Evolutionary conservation across 306 rosid species (phyloP).

Genomic region (Morella rubra): DNA sequence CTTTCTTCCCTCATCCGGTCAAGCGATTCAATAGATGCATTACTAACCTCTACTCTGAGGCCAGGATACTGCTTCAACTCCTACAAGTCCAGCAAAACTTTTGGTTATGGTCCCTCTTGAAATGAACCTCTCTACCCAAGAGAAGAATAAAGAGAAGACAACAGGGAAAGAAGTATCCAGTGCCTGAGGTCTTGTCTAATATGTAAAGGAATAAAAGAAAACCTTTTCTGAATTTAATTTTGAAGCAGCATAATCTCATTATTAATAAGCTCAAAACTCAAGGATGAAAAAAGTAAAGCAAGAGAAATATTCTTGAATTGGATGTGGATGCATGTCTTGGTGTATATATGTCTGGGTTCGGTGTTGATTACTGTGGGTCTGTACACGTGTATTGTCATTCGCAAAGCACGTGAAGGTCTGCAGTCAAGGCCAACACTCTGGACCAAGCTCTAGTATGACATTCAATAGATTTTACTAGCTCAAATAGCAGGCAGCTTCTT

Average conservation of each 20-base stretch:
- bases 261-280: not conserved
- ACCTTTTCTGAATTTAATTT: not conserved
- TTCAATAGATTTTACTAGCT: slow-evolving; percentile 1
- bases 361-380: not conserved
- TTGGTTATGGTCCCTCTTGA: slow-evolving; percentile 3
- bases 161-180: not conserved
- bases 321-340: not conserved
- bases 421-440: not conserved
- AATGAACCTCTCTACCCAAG: not conserved
- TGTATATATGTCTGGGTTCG: not conserved
- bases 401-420: not conserved
- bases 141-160: not conserved
- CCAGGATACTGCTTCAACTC: slow-evolving; percentile 91
- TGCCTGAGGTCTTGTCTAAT: not conserved
- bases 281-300: not conserved
- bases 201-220: not conserved
- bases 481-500: not conserved
- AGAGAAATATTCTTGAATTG: not conserved
- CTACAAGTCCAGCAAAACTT: slow-evolving; percentile 39
- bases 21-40: slow-evolving; percentile 77
- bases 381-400: not conserved
- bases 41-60: slow-evolving; percentile 81
- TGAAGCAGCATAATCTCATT: not conserved
- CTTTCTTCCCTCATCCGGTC: slow-evolving; percentile 90
- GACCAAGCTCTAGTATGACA: not conserved